A percentile compares a stretch with the other conserved stretches of the same genome.
Conservation (phyloP, 176 grass and related monocot species). For the Paspalum notatum region DNA sequence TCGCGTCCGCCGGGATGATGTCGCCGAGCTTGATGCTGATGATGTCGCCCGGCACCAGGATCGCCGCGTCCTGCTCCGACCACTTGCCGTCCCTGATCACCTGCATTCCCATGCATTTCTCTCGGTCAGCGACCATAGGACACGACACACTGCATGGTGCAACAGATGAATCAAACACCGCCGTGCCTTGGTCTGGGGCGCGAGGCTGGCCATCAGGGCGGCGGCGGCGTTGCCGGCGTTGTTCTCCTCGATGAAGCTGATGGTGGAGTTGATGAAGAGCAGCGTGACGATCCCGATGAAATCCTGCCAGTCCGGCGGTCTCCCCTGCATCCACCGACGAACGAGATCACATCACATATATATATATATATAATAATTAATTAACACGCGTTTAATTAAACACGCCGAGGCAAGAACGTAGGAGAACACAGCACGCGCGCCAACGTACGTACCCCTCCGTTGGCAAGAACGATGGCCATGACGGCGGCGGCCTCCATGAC, state of each 20-base stretch:
- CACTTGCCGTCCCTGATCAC: slow-evolving; percentile 72
- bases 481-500: slow-evolving; percentile 84
- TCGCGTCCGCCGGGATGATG: slow-evolving; percentile 84
- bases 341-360: not conserved
- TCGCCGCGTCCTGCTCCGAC: slow-evolving; percentile 79
- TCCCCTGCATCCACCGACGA: slow-evolving; percentile 37
- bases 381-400: no score
- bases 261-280: slow-evolving; percentile 88
- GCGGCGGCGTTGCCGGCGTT: slow-evolving; percentile 88
- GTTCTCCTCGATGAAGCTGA: slow-evolving; percentile 93
- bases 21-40: slow-evolving; percentile 95
- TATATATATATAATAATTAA: no score
- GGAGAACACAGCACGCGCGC: no score
- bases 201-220: slow-evolving; percentile 90
- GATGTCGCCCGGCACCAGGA: slow-evolving; percentile 83
- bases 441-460: slow-evolving; percentile 48
- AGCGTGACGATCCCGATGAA: slow-evolving; percentile 74
- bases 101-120: slow-evolving; percentile 4
- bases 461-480: slow-evolving; percentile 76
- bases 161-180: no score
- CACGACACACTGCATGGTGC: no score
- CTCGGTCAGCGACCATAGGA: no score
- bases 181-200: slow-evolving; percentile 76
- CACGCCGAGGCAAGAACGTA: no score
- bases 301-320: slow-evolving; percentile 84